phyloP scores from a whole-genome alignment of 1,139 yeast species.

The Pichia sp. region DNA sequence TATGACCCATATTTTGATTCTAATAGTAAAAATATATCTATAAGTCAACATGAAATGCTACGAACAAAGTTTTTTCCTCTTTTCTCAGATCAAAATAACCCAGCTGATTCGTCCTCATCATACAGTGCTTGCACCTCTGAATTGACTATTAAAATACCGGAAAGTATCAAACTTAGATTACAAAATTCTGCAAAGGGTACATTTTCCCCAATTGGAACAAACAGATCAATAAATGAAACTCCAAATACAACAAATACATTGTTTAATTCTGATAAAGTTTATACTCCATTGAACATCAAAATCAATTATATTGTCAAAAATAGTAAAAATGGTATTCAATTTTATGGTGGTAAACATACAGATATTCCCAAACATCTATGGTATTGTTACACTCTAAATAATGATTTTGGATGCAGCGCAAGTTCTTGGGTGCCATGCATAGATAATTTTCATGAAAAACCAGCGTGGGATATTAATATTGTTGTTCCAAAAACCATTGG shows the following conservation, averaged over 20 bases:
- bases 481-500: constrained; percentile 75
- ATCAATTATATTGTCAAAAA: constrained; percentile 63
- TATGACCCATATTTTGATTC: constrained; percentile 40
- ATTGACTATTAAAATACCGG: constrained; percentile 64
- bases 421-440: constrained; percentile 97
- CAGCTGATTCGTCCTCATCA: constrained; percentile 49
- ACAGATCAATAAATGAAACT: constrained; percentile 33
- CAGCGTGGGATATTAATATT: constrained; percentile 88
- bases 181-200: constrained; percentile 48
- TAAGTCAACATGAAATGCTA: constrained; percentile 59
- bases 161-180: constrained; percentile 53
- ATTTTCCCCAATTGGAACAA: constrained; percentile 35
- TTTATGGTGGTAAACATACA: constrained; percentile 46
- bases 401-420: constrained; percentile 73
- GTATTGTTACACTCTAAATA: constrained; percentile 84
- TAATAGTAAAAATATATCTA: constrained; percentile 39
- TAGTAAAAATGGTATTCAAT: constrained; percentile 71
- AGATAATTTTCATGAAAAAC: constrained; percentile 81
- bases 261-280: constrained; percentile 36
- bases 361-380: constrained; percentile 41
- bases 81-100: constrained; percentile 54
- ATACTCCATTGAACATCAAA: constrained; percentile 66
- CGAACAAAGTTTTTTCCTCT: constrained; percentile 58
- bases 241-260: constrained; percentile 37
- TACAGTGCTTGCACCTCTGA: constrained; percentile 57